Conservation (phyloP, 1,284 basidiomycete genomes). For the Moesziomyces sp. region DNA sequence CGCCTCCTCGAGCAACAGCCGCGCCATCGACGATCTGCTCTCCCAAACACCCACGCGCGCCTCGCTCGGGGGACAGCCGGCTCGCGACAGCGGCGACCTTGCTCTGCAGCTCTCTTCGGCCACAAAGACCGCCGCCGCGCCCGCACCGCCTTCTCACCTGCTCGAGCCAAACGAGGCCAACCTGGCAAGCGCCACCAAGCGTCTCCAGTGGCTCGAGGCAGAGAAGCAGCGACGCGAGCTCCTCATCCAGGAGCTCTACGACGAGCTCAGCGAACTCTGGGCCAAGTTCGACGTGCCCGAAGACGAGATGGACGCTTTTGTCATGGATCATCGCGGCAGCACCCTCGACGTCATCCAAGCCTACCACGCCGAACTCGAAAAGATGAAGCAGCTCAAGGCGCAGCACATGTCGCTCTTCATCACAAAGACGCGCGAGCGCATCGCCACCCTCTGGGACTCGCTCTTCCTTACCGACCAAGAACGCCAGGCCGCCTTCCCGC, state of each 20-base stretch:
- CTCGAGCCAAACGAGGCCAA: constrained; percentile 46
- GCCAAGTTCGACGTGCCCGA: constrained; percentile 64
- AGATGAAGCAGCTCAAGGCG: constrained; percentile 88
- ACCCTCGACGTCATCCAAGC: constrained; percentile 78
- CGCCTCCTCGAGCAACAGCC: constrained; percentile 1
- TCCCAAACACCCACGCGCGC: constrained; percentile 44
- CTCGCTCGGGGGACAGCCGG: constrained; percentile 35
- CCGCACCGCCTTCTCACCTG: constrained; percentile 32
- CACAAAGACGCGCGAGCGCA: constrained; percentile 81
- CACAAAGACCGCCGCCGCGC: constrained; percentile 20
- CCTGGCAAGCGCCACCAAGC: constrained; percentile 29
- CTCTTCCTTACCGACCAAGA: constrained; percentile 87
- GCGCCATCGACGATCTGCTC: constrained; percentile 34
- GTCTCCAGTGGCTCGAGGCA: constrained; percentile 47
- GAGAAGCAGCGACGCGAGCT: constrained; percentile 60
- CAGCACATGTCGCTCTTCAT: constrained; percentile 89
- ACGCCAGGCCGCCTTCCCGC: constrained; percentile 71
- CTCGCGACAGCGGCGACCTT: constrained; percentile 27
- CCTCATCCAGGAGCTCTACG: constrained; percentile 63
- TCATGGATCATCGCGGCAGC: constrained; percentile 73
- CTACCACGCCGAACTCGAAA: constrained; percentile 88
- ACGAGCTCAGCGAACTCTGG: constrained; percentile 66
- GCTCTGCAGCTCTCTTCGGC: constrained; percentile 29
- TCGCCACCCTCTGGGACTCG: constrained; percentile 83
- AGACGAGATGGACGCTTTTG: constrained; percentile 66